Conservation (phyloP, 2,329 filamentous ascomycete species). For the Epichloe baconii region DNA sequence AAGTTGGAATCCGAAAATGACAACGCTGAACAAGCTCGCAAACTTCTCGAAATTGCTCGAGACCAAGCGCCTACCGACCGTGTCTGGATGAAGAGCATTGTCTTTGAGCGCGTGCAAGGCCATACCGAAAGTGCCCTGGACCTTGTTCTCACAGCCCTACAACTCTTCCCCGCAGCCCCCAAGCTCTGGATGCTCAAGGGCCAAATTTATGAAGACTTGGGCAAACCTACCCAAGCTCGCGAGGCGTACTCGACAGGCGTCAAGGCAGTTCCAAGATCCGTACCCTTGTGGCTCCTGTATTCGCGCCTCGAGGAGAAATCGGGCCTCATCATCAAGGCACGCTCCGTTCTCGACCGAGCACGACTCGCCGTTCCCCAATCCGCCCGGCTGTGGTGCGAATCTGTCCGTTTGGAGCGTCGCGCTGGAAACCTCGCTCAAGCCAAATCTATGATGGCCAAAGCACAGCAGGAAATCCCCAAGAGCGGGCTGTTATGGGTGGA, state of each 20-base stretch:
- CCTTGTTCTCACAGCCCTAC: conserved; percentile 73
- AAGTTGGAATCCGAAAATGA: conserved; percentile 89
- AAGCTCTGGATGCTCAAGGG: conserved; percentile 99
- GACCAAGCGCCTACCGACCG: conserved; percentile 87
- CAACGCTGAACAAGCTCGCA: conserved; percentile 67
- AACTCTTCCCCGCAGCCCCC: conserved; percentile 69
- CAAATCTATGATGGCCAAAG: conserved; percentile 84
- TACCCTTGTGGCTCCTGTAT: conserved; percentile 82
- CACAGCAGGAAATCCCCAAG: conserved; percentile 79
- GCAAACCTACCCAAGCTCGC: conserved; percentile 68
- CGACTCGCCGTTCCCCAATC: conserved; percentile 78
- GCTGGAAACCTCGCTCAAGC: conserved; percentile 75
- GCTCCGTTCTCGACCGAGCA: conserved; percentile 84
- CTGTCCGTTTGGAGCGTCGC: conserved; percentile 82
- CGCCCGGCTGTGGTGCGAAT: conserved; percentile 78
- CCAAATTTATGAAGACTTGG: conserved; percentile 82
- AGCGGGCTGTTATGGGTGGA: conserved; percentile 86
- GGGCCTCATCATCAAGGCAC: conserved; percentile 78
- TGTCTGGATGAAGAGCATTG: conserved; percentile 93
- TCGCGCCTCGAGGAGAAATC: conserved; percentile 75
- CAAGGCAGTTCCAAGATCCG: conserved; percentile 70
- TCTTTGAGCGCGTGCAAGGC: conserved; percentile 77
- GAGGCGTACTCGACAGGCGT: conserved; percentile 85
- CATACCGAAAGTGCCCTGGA: conserved; percentile 72
- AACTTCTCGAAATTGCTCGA: conserved; percentile 69